phyloP scores from a whole-genome alignment of 768 basidiomycete species.

The Auricularia sp. region DNA sequence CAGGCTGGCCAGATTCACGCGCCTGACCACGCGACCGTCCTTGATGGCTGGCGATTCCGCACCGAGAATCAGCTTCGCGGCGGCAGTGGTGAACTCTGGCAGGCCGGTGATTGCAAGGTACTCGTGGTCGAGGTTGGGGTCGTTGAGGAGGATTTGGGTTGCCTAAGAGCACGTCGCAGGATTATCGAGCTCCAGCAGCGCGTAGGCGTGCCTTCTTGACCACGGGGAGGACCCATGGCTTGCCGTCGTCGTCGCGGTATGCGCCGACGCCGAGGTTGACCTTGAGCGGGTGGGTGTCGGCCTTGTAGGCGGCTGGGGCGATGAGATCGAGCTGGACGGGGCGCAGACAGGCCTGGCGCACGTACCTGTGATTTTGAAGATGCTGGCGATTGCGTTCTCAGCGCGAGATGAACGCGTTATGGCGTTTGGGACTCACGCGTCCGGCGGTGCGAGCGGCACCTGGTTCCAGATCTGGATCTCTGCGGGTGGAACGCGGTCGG shows the following conservation, averaged over 20 bases:
- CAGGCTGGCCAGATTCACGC: background rate
- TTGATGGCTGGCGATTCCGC: slow-evolving; percentile 56
- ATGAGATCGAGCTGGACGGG: background rate
- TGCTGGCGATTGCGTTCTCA: slow-evolving; percentile 34
- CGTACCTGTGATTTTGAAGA: slow-evolving; percentile 66
- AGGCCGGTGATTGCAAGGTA: slow-evolving; percentile 88
- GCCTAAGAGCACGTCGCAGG: slow-evolving; percentile 37
- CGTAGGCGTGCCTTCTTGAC: slow-evolving; percentile 60
- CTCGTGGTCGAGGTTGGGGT: slow-evolving; percentile 76
- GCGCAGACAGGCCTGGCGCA: background rate
- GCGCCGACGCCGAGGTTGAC: slow-evolving; percentile 90
- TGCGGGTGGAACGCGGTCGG: background rate
- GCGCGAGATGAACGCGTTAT: background rate
- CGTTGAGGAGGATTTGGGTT: slow-evolving; percentile 54
- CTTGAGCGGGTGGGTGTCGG: slow-evolving; percentile 63
- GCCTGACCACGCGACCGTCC: slow-evolving; percentile 56
- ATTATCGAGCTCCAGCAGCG: background rate
- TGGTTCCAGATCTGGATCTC: slow-evolving; percentile 39
- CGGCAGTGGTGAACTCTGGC: slow-evolving; percentile 68
- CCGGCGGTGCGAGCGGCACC: slow-evolving; percentile 77
- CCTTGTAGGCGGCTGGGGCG: slow-evolving; percentile 61
- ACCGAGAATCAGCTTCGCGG: slow-evolving; percentile 76
- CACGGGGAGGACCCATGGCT: slow-evolving; percentile 87
- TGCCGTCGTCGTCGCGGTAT: slow-evolving; percentile 78
- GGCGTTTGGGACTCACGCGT: slow-evolving; percentile 41